Evolutionary conservation across 228 moss, liverwort and hornwort species (phyloP), one percentile per base, ranked within the genome.

Genomic region (Sphagnum magellanicum): DNA sequence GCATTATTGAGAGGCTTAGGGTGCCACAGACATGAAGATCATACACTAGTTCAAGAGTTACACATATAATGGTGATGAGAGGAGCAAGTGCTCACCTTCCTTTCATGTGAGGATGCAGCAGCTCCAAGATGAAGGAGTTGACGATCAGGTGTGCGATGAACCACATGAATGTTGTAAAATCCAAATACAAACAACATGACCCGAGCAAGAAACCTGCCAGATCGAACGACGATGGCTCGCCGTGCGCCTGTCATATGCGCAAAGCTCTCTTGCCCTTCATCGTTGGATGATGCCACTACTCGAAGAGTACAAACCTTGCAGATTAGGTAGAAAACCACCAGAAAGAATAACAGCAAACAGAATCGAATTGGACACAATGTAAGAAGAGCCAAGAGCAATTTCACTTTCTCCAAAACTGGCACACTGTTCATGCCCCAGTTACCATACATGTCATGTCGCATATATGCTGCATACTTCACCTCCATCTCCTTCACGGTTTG

Each of bases 261-360:
- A 78, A 89, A 94, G 68, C 92, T 89, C 69, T 98, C 94, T 70
- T 93, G 92, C 53, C 98, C 98, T 76, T 81, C 85, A 78, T 98
- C 92, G 63, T 80, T 81, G 69, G 91, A 74, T 74, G 94, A 72
- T 63, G 82, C 77, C 85, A 83, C 64, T 51, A 91, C 84, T 32
- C 81, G 81, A 8, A 91, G 76, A 16, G 98, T 98, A 74, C 94
- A 98, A 52, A 90, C 68, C 78, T 90, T 94, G 86, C 98, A 98
- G 61, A 98, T 89, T 49, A 70, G 64, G 66, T 84, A 94, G 73
- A 92, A 90, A 48, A 80, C 60, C 64, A 92, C 68, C 73, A 98
- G 75, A 62, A 77, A 60, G 10, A 75, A 61, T 9, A 88, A 68
- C 16, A 88, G 66, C 53, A 86, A 67, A 49, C 83, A 16, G 59